phyloP scores from a whole-genome alignment of 768 basidiomycete genomes.

The Leccinum uliginosum region DNA sequence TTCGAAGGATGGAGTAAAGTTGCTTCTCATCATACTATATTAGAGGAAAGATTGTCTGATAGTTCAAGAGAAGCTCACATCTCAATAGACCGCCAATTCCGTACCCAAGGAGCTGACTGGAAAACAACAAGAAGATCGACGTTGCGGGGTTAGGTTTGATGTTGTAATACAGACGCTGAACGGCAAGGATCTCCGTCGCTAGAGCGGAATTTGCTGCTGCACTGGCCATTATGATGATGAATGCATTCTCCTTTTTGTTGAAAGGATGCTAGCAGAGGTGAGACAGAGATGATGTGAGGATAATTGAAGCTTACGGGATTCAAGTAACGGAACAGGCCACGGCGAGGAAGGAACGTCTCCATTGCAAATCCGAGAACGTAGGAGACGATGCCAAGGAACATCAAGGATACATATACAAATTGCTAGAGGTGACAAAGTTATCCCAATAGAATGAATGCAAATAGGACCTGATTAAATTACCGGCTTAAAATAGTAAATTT shows the following conservation, averaged over 20 bases:
- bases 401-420: conserved; percentile 46
- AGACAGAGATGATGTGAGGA: not conserved
- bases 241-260: conserved; percentile 58
- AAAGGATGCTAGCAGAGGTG: conserved; percentile 42
- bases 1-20: conserved; percentile 41
- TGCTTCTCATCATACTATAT: conserved; percentile 7
- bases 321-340: conserved; percentile 43
- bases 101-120: conserved; percentile 41
- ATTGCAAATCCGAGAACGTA: conserved; percentile 46
- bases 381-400: conserved; percentile 51
- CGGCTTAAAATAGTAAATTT: conserved; percentile 62
- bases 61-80: conserved; percentile 26
- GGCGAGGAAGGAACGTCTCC: conserved; percentile 44
- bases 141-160: conserved; percentile 43
- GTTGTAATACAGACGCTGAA: conserved; percentile 51
- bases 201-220: conserved; percentile 52
- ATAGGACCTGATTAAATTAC: conserved; percentile 20
- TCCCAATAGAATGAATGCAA: not conserved
- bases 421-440: conserved; percentile 32
- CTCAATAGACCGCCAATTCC: conserved; percentile 53
- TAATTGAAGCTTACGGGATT: conserved; percentile 37
- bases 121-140: conserved; percentile 42
- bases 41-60: not conserved
- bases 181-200: conserved; percentile 50
- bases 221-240: conserved; percentile 54